Evolutionary conservation across 352 stramenopile species (phyloP).

Genomic region (Thalassiosira mediterranea): DNA sequence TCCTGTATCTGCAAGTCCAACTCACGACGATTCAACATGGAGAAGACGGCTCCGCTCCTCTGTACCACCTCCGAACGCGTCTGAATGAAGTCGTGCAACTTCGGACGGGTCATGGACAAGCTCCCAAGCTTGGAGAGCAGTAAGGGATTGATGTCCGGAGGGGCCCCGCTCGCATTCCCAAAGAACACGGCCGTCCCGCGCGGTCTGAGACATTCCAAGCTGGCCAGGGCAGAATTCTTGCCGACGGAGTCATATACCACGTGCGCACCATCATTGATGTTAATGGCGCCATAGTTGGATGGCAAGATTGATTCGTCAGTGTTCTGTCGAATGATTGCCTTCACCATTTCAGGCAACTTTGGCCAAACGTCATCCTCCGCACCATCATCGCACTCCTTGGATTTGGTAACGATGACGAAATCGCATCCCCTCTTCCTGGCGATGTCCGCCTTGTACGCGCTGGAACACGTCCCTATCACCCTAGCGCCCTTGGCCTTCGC

Average conservation of each 20-base stretch:
- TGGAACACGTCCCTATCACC: constrained; percentile 82
- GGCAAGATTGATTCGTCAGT: neutral
- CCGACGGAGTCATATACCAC: constrained; percentile 83
- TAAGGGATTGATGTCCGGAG: constrained; percentile 82
- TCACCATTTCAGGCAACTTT: constrained; percentile 58
- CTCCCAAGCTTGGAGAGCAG: constrained; percentile 81
- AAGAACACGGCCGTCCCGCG: constrained; percentile 85
- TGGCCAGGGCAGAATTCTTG: constrained; percentile 81
- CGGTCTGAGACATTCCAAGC: constrained; percentile 73
- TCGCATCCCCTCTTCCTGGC: constrained; percentile 64
- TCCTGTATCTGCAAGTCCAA: no score
- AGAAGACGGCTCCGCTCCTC: constrained; percentile 77
- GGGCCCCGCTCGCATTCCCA: constrained; percentile 83
- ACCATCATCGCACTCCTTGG: no score
- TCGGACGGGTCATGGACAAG: constrained; percentile 83
- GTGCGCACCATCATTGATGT: constrained; percentile 76
- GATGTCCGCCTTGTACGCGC: constrained; percentile 72
- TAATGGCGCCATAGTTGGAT: constrained; percentile 74
- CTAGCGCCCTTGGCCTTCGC: constrained; percentile 80
- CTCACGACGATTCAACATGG: constrained; percentile 78
- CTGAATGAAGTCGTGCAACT: constrained; percentile 81
- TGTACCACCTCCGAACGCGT: constrained; percentile 74
- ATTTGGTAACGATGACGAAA: constrained; percentile 74
- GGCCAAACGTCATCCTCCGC: constrained; percentile 80
- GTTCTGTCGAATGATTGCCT: neutral